phyloP scores from a whole-genome alignment of 345 rosid species.

The Noccaea bulbosa region DNA sequence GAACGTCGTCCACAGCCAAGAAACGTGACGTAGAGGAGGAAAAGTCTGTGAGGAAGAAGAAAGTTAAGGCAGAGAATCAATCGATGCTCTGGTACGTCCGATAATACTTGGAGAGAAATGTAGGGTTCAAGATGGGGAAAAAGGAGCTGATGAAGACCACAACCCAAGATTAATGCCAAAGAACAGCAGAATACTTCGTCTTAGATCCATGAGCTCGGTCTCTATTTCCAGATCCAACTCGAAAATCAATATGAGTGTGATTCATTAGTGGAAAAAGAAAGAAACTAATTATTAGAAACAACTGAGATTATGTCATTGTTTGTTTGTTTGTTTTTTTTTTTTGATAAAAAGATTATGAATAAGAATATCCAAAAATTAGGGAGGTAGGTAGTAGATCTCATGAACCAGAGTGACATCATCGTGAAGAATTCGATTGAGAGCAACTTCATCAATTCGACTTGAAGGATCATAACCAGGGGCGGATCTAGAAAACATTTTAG shows the following conservation, averaged over 20 bases:
- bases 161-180: slow-evolving; percentile 49
- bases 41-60: slow-evolving; percentile 35
- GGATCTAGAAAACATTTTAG: too few species aligned
- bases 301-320: background rate
- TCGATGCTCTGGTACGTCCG: slow-evolving; percentile 62
- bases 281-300: background rate
- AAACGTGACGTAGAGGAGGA: slow-evolving; percentile 22
- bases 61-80: slow-evolving; percentile 48
- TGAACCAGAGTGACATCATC: background rate
- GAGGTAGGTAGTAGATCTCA: background rate
- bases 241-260: slow-evolving; percentile 29
- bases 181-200: slow-evolving; percentile 48
- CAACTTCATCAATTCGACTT: background rate
- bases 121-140: slow-evolving; percentile 48
- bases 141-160: slow-evolving; percentile 28
- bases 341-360: too few species aligned
- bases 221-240: slow-evolving; percentile 53
- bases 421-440: background rate
- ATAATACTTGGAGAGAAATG: slow-evolving; percentile 81
- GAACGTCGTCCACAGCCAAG: slow-evolving; percentile 45
- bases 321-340: too few species aligned
- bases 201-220: slow-evolving; percentile 45
- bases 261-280: background rate
- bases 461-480: background rate
- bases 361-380: background rate